Evolutionary conservation across 164 flowering plant genomes (phyloP).

Genomic region (Sedum album): DNA sequence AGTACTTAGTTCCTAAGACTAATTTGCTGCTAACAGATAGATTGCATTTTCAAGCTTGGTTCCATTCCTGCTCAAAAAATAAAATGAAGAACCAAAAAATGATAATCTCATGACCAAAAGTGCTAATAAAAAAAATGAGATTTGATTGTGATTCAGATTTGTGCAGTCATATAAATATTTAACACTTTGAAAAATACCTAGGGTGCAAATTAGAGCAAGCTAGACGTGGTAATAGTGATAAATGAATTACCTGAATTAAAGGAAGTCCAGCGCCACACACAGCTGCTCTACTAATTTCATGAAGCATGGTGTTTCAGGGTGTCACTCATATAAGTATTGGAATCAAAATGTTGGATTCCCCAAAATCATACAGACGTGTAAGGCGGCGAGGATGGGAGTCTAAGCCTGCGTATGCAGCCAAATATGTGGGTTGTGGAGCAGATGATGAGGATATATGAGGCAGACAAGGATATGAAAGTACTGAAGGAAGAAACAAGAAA

Average conservation of each 20-base stretch:
- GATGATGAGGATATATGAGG: background rate
- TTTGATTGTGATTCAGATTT: background rate
- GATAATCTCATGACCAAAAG: background rate
- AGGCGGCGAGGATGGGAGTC: background rate
- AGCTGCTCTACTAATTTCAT: background rate
- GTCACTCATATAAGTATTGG: background rate
- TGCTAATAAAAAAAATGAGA: too few species aligned
- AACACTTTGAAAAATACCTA: background rate
- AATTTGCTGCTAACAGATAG: conserved; percentile 1
- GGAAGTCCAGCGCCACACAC: background rate
- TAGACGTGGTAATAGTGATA: background rate
- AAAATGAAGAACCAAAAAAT: background rate
- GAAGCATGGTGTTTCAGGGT: background rate
- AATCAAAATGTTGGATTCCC: background rate
- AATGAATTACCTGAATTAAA: background rate
- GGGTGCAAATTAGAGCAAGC: background rate
- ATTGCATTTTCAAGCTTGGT: conserved; percentile 2
- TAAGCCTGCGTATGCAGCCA: conserved; percentile 1
- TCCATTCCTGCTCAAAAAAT: background rate
- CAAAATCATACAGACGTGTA: background rate
- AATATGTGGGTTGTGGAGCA: background rate
- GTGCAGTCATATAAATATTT: background rate
- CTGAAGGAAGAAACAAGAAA: background rate
- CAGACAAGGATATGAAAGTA: background rate
- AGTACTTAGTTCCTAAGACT: background rate